phyloP scores from a whole-genome alignment of 352 stramenopile species.

The Globisporangium cylindrosporum region DNA sequence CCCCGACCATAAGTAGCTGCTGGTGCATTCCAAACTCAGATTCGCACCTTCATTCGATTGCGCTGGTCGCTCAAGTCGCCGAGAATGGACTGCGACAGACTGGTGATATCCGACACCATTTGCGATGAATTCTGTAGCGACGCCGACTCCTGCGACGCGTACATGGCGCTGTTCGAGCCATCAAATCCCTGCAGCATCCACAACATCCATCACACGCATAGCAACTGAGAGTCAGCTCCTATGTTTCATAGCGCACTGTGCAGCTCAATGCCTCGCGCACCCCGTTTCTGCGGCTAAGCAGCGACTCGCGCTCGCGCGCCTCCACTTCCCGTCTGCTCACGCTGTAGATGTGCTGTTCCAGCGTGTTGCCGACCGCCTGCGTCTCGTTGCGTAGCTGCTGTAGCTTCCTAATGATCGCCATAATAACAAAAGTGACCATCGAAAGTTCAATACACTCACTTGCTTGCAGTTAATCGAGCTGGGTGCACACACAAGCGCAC shows the following conservation, averaged over 20 bases:
- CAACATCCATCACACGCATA: not conserved
- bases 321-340: constrained; percentile 65
- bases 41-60: constrained; percentile 57
- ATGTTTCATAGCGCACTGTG: not conserved
- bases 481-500: constrained; percentile 3
- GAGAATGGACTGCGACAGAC: constrained; percentile 66
- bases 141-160: constrained; percentile 74
- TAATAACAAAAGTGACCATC: not conserved
- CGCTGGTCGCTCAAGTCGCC: constrained; percentile 71
- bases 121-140: constrained; percentile 73
- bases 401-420: constrained; percentile 38
- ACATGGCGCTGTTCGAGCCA: constrained; percentile 64
- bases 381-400: constrained; percentile 76
- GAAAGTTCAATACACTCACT: not conserved
- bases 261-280: constrained; percentile 21
- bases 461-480: not conserved
- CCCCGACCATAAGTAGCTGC: not conserved
- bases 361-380: constrained; percentile 50
- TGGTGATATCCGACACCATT: constrained; percentile 81
- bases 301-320: constrained; percentile 66
- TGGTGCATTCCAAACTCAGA: not conserved
- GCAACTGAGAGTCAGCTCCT: not conserved
- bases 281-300: constrained; percentile 59
- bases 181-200: constrained; percentile 50
- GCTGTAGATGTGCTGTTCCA: constrained; percentile 80